These are phyloP conservation scores for Claviceps arundinis DNA, from an alignment of 2,329 filamentous ascomycete genomes.

Conservation along the genomic window DNA sequence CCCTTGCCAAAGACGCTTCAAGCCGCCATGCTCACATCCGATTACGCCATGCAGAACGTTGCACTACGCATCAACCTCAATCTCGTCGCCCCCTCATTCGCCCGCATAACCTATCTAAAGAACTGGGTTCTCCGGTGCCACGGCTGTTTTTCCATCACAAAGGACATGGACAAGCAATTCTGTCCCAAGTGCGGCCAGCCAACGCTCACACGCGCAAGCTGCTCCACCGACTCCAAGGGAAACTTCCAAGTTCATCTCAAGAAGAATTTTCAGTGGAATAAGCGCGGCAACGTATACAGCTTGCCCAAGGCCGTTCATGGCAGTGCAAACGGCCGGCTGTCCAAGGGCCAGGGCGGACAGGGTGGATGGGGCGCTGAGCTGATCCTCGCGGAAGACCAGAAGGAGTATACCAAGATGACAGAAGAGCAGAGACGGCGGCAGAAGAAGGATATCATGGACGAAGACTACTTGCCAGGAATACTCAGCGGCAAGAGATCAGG, in stretches of 20 bases:
- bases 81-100: conserved; percentile 64
- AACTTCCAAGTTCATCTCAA: conserved; percentile 79
- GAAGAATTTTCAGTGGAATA: conserved; percentile 94
- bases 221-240: conserved; percentile 69
- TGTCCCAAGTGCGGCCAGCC: conserved; percentile 83
- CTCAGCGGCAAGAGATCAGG: conserved; percentile 64
- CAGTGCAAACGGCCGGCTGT: conserved; percentile 60
- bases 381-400: conserved; percentile 88
- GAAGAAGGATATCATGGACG: conserved; percentile 81
- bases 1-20: conserved; percentile 55
- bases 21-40: conserved; percentile 83
- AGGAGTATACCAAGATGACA: conserved; percentile 63
- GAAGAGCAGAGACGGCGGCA: conserved; percentile 52
- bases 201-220: conserved; percentile 72
- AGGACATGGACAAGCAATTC: conserved; percentile 81
- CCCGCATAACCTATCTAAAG: conserved; percentile 72
- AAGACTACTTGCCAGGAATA: conserved; percentile 79
- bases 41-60: conserved; percentile 98
- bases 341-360: conserved; percentile 61
- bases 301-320: conserved; percentile 84
- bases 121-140: conserved; percentile 89
- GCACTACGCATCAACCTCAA: conserved; percentile 89
- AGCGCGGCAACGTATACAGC: conserved; percentile 79
- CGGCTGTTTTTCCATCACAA: conserved; percentile 75
- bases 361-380: conserved; percentile 75